Conservation (phyloP, 2,329 filamentous ascomycete species). For the Apiospora koreana region DNA sequence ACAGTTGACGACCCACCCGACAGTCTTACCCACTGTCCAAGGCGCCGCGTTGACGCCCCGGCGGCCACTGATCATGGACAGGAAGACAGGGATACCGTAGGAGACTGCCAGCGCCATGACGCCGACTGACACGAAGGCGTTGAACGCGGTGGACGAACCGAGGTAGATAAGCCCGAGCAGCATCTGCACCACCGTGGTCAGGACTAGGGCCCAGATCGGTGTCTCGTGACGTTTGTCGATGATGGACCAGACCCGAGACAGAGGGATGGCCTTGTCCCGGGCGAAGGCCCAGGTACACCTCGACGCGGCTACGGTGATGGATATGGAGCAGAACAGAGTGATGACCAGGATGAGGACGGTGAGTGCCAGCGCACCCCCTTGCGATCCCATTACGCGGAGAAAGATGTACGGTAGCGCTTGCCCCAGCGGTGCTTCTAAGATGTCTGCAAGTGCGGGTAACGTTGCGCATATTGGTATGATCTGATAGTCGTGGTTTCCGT, state of each 20-base stretch:
- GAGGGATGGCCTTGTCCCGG: conserved; percentile 57
- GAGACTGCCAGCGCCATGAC: conserved; percentile 57
- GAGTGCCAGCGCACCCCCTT: conserved; percentile 51
- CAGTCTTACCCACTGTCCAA: conserved; percentile 46
- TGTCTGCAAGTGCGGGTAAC: conserved; percentile 40
- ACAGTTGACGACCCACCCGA: conserved; percentile 46
- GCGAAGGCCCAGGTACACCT: conserved; percentile 68
- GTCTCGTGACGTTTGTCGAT: conserved; percentile 54
- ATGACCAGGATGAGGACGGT: conserved; percentile 56
- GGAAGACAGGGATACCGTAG: conserved; percentile 56
- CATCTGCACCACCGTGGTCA: conserved; percentile 55
- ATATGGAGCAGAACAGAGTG: conserved; percentile 61
- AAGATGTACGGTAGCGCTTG: conserved; percentile 59
- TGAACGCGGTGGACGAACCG: conserved; percentile 58
- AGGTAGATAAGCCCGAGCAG: conserved; percentile 59
- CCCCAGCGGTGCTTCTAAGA: conserved; percentile 49
- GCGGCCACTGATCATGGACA: conserved; percentile 48
- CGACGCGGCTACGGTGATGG: conserved; percentile 67
- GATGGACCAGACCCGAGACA: conserved; percentile 49
- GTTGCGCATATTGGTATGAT: conserved; percentile 53
- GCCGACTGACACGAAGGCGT: conserved; percentile 55
- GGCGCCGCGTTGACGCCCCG: conserved; percentile 47
- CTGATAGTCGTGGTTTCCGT: conserved; percentile 16
- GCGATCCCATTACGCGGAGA: conserved; percentile 49
- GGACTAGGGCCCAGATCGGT: conserved; percentile 56